phyloP scores from a whole-genome alignment of 192 early-diverging fungal genomes.

The Coemansia sp. region DNA sequence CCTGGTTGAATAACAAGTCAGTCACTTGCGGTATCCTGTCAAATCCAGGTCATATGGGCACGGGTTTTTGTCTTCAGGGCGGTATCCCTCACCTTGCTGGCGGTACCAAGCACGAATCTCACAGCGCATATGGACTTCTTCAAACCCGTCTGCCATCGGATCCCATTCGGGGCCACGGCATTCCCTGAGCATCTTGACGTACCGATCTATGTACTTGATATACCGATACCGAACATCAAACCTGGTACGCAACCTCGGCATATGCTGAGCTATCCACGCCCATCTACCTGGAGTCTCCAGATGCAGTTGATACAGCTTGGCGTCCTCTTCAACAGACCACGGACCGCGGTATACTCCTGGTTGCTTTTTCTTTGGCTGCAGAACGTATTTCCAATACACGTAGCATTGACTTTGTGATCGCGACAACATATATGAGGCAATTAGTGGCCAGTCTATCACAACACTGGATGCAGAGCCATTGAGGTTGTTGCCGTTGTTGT shows the following conservation, averaged over 20 bases:
- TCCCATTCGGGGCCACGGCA: conserved; percentile 37
- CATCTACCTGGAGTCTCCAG: conserved; percentile 5
- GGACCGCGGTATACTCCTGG: conserved; percentile 6
- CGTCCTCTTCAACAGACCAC: conserved; percentile 44
- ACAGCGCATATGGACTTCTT: conserved; percentile 48
- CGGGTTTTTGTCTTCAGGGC: conserved; percentile 17
- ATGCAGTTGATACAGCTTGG: conserved; percentile 18
- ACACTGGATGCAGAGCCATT: background rate
- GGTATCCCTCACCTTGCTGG: conserved; percentile 25
- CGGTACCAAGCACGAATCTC: conserved; percentile 37
- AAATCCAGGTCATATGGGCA: conserved; percentile 38
- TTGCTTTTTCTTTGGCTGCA: background rate
- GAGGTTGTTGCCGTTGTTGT: background rate
- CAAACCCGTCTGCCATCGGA: conserved; percentile 32
- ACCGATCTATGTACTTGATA: conserved; percentile 4
- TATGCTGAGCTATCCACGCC: conserved; percentile 11
- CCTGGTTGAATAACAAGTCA: no score
- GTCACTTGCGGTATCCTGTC: conserved; percentile 8
- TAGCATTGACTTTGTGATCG: conserved; percentile 27
- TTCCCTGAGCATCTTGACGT: conserved; percentile 25
- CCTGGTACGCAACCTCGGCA: conserved; percentile 12
- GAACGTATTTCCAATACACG: conserved; percentile 9
- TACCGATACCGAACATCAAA: background rate
- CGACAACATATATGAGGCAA: conserved; percentile 27
- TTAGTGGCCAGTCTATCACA: conserved; percentile 18